Evolutionary conservation across 2,329 filamentous ascomycete species (phyloP), one percentile per base, ranked within the genome.

Genomic region (Xylaria sp.): DNA sequence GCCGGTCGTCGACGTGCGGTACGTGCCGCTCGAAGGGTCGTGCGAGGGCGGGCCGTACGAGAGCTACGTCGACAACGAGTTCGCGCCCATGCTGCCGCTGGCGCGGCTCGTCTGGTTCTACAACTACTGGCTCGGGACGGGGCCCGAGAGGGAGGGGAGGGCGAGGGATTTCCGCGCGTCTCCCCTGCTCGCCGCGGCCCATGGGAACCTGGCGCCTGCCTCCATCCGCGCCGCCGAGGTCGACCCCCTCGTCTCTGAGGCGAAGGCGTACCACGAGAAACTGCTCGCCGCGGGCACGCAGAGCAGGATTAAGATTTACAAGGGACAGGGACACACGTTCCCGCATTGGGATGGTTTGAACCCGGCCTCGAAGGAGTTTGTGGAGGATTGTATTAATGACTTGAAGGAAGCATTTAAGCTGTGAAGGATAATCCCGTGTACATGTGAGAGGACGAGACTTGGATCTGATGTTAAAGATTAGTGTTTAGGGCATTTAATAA

Each of bases 271-370:
- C 61, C 77, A 79, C 51, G 72, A 77, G 55, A 75, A 73, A 47
- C 59, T 80, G 45, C 33, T 49, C 2, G 74, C 72, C 11, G 77
- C 77, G 11, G 78, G 77, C 0, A 77, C 76, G 1, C 54, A 66
- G 29, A 79, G 77, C 65, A 73, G 67, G 20, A 68, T 79, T 36
- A 79, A 77, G 68, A 66, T 79, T 11, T 79, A 80, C 61, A 73
- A 77, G 63, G 78, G 78, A 0, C 74, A 76, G 54, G 77, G 75
- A 6, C 79, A 80, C 70, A 76, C 78, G 0, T 80, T 79, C 65
- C 73, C 73, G 4, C 75, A 77, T 11, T 79, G 78, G 78, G 76
- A 77, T 64, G 78, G 75, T 5, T 67, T 69, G 61, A 73, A 78
- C 15, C 76, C 78, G 1, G 73, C 73, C 7, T 74, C 76, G 1